Conservation (phyloP, 2,329 filamentous ascomycete species). For the Pseudogymnoascus sp. region DNA sequence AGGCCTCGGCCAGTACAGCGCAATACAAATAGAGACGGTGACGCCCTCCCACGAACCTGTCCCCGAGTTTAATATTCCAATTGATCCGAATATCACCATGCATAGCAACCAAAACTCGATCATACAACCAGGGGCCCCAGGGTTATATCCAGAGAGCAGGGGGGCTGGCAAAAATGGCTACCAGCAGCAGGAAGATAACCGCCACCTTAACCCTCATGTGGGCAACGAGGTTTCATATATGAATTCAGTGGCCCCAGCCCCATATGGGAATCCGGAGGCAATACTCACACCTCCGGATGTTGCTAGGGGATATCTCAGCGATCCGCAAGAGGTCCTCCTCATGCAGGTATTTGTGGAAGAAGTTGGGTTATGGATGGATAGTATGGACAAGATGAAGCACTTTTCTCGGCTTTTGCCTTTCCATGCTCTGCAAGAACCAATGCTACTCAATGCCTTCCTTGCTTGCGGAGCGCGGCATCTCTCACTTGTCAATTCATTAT, state of each 20-base stretch:
- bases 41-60: constrained; percentile 24
- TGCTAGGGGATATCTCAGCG: constrained; percentile 56
- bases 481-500: constrained; percentile 56
- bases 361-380: constrained; percentile 91
- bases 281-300: constrained; percentile 33
- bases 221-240: constrained; percentile 26
- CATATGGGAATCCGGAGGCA: constrained; percentile 27
- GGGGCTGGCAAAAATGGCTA: constrained; percentile 20
- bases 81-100: constrained; percentile 12
- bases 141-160: constrained; percentile 20
- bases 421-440: constrained; percentile 70
- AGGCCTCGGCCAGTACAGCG: constrained; percentile 59
- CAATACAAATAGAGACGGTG: constrained; percentile 29
- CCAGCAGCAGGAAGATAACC: constrained; percentile 18
- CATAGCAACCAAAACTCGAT: constrained; percentile 21
- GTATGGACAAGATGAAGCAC: constrained; percentile 75
- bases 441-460: constrained; percentile 81
- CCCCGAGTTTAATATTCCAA: constrained; percentile 18
- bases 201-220: constrained; percentile 25
- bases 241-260: constrained; percentile 31
- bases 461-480: constrained; percentile 83
- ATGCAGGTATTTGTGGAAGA: constrained; percentile 91
- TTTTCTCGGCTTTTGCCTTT: constrained; percentile 81
- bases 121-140: constrained; percentile 16
- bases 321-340: constrained; percentile 71